These are phyloP conservation scores for Cardamine resedifolia DNA, from an alignment of 345 rosid genomes.

Conservation along the genomic window DNA sequence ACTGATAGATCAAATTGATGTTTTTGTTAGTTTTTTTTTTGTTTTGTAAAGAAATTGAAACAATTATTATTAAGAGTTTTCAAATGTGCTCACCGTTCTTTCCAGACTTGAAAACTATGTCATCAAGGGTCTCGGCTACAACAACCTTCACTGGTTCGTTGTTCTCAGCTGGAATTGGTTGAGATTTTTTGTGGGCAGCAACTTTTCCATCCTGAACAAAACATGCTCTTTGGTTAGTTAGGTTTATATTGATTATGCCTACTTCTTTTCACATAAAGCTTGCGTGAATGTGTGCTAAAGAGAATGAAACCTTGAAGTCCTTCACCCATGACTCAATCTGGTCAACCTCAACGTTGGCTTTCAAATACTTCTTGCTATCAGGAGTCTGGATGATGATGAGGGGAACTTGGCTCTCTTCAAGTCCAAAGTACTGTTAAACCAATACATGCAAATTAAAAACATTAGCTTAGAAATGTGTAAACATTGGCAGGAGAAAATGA, in stretches of 20 bases:
- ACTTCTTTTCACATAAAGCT: neutral
- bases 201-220: slow-evolving; percentile 88
- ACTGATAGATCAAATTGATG: slow-evolving; percentile 40
- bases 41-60: neutral
- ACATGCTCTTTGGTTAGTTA: slow-evolving; percentile 17
- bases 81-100: slow-evolving; percentile 64
- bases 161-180: slow-evolving; percentile 86
- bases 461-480: slow-evolving; percentile 4
- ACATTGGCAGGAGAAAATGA: neutral
- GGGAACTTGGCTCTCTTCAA: slow-evolving; percentile 78
- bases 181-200: slow-evolving; percentile 62
- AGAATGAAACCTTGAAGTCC: slow-evolving; percentile 67
- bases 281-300: slow-evolving; percentile 2
- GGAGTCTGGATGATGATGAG: slow-evolving; percentile 66
- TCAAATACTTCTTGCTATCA: slow-evolving; percentile 77
- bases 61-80: neutral
- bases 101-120: slow-evolving; percentile 71
- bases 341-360: slow-evolving; percentile 61
- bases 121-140: slow-evolving; percentile 84
- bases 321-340: slow-evolving; percentile 81
- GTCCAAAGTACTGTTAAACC: slow-evolving; percentile 82
- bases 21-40: slow-evolving; percentile 7
- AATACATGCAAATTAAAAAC: slow-evolving; percentile 11
- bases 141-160: slow-evolving; percentile 87
- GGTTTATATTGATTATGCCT: neutral